phyloP scores from a whole-genome alignment of 169 alveolate species.

The Besnoitia besnoiti region DNA sequence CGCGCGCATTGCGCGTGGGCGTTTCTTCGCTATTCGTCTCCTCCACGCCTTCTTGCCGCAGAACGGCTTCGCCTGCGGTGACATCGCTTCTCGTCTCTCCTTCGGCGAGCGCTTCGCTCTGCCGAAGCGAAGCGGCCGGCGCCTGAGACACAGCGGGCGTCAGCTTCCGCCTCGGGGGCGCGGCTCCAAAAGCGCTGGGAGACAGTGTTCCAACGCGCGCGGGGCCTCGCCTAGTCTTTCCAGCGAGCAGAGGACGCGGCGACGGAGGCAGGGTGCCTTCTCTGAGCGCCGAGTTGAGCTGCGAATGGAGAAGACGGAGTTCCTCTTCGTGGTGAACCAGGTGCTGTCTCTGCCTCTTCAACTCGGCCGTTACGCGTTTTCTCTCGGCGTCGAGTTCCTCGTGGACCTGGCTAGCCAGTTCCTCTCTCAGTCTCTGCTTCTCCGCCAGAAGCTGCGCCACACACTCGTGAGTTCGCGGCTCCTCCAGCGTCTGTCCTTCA shows the following conservation, averaged over 20 bases:
- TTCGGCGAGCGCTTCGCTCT: not conserved
- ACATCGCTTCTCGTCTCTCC: not conserved
- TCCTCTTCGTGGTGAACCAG: slow-evolving; percentile 12
- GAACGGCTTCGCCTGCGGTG: not conserved
- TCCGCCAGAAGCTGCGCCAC: not conserved
- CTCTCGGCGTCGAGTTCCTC: not conserved
- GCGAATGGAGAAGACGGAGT: slow-evolving; percentile 11
- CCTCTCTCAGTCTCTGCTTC: not conserved
- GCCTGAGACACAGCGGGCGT: not conserved
- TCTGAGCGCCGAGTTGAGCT: not conserved
- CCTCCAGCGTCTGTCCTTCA: not conserved
- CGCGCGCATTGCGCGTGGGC: not conserved
- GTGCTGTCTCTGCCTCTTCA: slow-evolving; percentile 24
- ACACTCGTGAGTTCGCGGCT: not conserved
- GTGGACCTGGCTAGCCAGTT: not conserved
- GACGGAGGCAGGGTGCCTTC: not conserved
- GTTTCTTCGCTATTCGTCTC: not conserved
- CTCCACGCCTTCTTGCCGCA: not conserved
- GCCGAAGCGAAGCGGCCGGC: not conserved
- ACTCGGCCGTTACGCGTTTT: not conserved
- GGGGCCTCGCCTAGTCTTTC: not conserved
- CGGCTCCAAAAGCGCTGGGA: not conserved
- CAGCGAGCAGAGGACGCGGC: not conserved
- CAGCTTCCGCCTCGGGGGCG: not conserved
- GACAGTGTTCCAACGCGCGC: not conserved